Evolutionary conservation across 306 rosid species (phyloP), one percentile per base, ranked within the genome.

Genomic region (Cicer yamashitae): DNA sequence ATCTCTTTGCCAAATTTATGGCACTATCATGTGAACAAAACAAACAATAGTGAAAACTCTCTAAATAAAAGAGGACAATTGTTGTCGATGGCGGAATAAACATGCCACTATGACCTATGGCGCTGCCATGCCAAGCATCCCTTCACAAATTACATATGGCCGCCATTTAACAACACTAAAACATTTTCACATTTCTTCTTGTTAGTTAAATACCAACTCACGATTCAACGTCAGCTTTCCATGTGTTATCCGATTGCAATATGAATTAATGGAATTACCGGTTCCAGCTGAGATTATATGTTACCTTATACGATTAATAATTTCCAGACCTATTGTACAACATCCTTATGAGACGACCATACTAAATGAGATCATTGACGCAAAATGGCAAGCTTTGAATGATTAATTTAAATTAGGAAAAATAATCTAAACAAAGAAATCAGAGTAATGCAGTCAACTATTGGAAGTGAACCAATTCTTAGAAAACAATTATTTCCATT

Each of bases 361-460:
- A 57, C 74, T 72, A 15, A 37, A 69, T 7, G 71, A 25, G 67
- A 71, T 3, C 34, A 30, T 25, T 6, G 7, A 63, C 54, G 66
- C 10, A 14, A 79, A 22, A 46, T 41, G 48, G 60, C 58, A 78
- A 74, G 54, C 40, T 22, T 22, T 2, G 53, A 8, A 47, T 69
- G 38, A 67, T 45, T 62, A 67, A 74, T 44, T 68, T 14, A 46
- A 46, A 79, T 18, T 48, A 67, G 54, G 17, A 40, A 69, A 60
- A 74, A 6, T 11, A 50, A 67, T 64, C 45, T 43, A 60, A 39
- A 22, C 17, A 47, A 54, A 67, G 66, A 62, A 70, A 11, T 58
- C 59, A 17, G 40, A 63, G 74, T 47, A 74, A 56, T 69, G 52
- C 70, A 74, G 78, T 37, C 7, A 75, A 56, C 51, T 20, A 41